These are phyloP conservation scores for Pyrenophora seminiperda DNA, from an alignment of 2,329 filamentous ascomycete species.

Conservation along the genomic window DNA sequence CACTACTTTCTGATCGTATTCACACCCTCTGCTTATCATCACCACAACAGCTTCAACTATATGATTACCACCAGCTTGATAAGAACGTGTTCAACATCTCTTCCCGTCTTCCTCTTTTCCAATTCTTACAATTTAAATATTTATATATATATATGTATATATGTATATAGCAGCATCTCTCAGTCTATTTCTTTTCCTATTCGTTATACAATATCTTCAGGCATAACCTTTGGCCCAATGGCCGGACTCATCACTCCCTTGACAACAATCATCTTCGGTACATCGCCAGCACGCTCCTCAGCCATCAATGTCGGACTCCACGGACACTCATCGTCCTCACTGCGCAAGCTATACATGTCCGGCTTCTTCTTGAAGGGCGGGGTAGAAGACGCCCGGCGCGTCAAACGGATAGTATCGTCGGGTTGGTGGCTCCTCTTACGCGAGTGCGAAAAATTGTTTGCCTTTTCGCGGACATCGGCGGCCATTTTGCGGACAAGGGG, in stretches of 20 bases:
- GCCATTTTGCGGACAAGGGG: slow-evolving; percentile 49
- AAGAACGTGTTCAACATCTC: too few species aligned
- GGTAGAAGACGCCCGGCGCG: slow-evolving; percentile 1
- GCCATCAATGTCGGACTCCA: not conserved
- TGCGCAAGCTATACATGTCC: slow-evolving; percentile 11
- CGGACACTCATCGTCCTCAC: not conserved
- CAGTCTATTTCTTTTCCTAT: not conserved
- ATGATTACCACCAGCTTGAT: too few species aligned
- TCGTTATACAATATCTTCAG: not conserved
- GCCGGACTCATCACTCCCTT: too few species aligned
- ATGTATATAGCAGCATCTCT: too few species aligned
- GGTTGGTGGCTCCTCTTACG: slow-evolving; percentile 14
- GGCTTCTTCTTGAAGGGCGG: slow-evolving; percentile 11
- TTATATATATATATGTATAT: too few species aligned
- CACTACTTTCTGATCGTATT: not conserved
- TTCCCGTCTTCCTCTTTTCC: too few species aligned
- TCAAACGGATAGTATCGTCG: slow-evolving; percentile 25
- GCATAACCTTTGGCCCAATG: not conserved
- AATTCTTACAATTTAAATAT: too few species aligned
- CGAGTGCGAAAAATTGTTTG: slow-evolving; percentile 14
- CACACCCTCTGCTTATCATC: not conserved
- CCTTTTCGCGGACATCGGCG: slow-evolving; percentile 25
- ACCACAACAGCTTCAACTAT: too few species aligned
- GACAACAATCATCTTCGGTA: not conserved
- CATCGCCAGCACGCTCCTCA: not conserved